A percentile compares a stretch with the other conserved stretches of the same genome.
These are phyloP conservation scores for Solanum lycopersicoides DNA, from an alignment of 257 asterid genomes.

Conservation along the genomic window DNA sequence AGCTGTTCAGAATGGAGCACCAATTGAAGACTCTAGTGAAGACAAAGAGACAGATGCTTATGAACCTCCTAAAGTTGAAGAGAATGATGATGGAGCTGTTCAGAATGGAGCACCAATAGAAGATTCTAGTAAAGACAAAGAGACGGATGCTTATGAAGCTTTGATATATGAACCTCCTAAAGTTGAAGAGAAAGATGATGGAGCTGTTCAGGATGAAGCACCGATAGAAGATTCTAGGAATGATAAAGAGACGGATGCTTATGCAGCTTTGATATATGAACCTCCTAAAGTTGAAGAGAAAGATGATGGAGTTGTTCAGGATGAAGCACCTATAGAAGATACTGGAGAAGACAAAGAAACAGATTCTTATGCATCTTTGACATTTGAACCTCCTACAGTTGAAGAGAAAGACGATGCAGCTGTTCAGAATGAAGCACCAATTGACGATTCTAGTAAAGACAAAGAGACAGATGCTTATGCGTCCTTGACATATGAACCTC, in stretches of 20 bases:
- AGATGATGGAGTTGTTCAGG: not conserved
- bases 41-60: not conserved
- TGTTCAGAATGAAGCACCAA: not conserved
- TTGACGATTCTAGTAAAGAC: not conserved
- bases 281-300: not conserved
- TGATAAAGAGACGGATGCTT: not conserved
- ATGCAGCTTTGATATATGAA: not conserved
- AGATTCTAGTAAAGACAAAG: not conserved
- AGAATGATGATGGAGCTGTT: not conserved
- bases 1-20: not conserved
- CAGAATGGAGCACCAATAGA: slow-evolving; percentile 2
- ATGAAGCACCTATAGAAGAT: slow-evolving; percentile 1
- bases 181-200: not conserved
- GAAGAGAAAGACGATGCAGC: not conserved
- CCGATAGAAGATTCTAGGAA: slow-evolving; percentile 1
- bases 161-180: not conserved
- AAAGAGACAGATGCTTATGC: not conserved
- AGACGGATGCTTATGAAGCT: not conserved
- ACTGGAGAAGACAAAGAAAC: not conserved
- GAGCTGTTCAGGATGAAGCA: not conserved
- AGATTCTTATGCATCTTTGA: not conserved
- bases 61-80: not conserved
- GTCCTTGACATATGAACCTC: not conserved
- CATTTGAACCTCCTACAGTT: not conserved
- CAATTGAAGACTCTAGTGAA: not conserved